phyloP scores from a whole-genome alignment of 306 rosid genomes.

The cucumber (Cucumis sativus) region Cucumber_9930_V3 NC_026660.2:17634501-17635000 shows the following conservation, averaged over 20 bases:
- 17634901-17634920: too few species aligned
- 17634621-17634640: neutral
- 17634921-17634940: too few species aligned
- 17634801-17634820: neutral
- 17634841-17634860: neutral
- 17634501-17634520: neutral
- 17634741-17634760: constrained; percentile 76
- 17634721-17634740: constrained; percentile 51
- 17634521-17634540: constrained; percentile 17
- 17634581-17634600: constrained; percentile 54
- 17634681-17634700: constrained; percentile 71
- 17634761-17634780: constrained; percentile 81
- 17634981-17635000: too few species aligned
- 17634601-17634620: constrained; percentile 27
- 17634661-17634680: neutral
- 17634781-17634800: constrained; percentile 80
- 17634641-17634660: neutral
- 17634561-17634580: constrained; percentile 35
- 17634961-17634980: too few species aligned
- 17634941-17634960: too few species aligned
- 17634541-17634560: constrained; percentile 10
- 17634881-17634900: too few species aligned
- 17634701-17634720: constrained; percentile 23
- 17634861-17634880: too few species aligned
- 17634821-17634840: too few species aligned